These are phyloP conservation scores for Cucurbita ficifolia DNA, from an alignment of 306 rosid species.

Conservation along the genomic window DNA sequence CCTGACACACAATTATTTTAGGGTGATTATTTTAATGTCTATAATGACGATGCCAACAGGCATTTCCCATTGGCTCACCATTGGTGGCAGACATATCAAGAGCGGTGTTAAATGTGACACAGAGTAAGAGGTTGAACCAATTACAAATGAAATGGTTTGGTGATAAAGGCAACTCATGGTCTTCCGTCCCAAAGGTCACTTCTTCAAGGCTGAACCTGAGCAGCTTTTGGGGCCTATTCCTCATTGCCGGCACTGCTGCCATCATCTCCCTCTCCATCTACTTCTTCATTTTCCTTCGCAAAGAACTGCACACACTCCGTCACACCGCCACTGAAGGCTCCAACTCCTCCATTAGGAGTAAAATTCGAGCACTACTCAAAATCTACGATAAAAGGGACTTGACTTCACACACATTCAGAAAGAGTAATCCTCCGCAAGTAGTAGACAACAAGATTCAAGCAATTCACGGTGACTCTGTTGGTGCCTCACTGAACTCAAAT, in stretches of 20 bases:
- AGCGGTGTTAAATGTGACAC: conserved; percentile 33
- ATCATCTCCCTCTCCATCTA: conserved; percentile 16
- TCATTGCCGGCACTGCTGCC: conserved; percentile 23
- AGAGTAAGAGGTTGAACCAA: conserved; percentile 26
- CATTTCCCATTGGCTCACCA: conserved; percentile 30
- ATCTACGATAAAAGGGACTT: conserved; percentile 23
- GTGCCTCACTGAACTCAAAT: conserved; percentile 3
- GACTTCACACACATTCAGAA: conserved; percentile 28
- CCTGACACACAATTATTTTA: no score
- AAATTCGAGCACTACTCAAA: conserved; percentile 4
- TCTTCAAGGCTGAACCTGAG: conserved; percentile 29
- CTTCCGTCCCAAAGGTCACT: conserved; percentile 12
- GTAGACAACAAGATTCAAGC: neutral
- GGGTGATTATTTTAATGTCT: no score
- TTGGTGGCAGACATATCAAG: conserved; percentile 36
- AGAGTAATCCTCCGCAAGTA: neutral
- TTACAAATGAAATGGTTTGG: conserved; percentile 33
- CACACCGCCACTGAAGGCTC: neutral
- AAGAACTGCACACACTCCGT: conserved; percentile 11
- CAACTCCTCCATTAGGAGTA: conserved; percentile 11
- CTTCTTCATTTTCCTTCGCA: conserved; percentile 12
- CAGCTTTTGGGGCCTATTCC: conserved; percentile 48
- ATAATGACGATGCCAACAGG: conserved; percentile 1
- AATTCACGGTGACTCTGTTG: neutral
- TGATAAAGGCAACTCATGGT: conserved; percentile 4